A percentile compares a stretch with the other conserved stretches of the same genome.
phyloP scores from a whole-genome alignment of 2,329 filamentous ascomycete genomes.

The Tolypocladium inflatum region DNA sequence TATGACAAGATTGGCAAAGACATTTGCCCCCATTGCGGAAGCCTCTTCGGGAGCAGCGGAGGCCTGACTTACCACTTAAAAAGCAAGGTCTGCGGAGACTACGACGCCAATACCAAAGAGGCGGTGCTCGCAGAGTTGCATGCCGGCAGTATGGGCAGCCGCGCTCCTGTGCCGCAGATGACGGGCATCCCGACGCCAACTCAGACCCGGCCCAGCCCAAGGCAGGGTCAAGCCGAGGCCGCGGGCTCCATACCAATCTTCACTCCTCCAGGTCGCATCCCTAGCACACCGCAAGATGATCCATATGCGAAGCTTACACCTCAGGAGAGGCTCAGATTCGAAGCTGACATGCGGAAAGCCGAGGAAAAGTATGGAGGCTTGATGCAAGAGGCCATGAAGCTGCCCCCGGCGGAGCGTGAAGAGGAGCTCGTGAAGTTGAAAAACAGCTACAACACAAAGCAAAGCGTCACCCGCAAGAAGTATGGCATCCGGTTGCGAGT shows the following conservation, averaged over 20 bases:
- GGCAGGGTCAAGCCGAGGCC: background rate
- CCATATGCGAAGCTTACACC: conserved; percentile 35
- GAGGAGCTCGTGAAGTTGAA: conserved; percentile 31
- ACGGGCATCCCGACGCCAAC: background rate
- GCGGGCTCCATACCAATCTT: background rate
- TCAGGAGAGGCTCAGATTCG: conserved; percentile 13
- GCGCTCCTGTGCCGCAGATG: background rate
- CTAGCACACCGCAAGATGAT: conserved; percentile 16
- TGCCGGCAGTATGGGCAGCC: background rate
- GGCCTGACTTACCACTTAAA: conserved; percentile 35
- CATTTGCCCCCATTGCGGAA: conserved; percentile 35
- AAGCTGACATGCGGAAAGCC: conserved; percentile 16
- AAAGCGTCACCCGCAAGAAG: conserved; percentile 47
- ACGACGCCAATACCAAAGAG: conserved; percentile 11
- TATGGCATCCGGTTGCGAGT: conserved; percentile 46
- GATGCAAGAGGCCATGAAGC: conserved; percentile 30
- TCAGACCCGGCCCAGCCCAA: background rate
- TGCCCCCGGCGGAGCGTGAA: conserved; percentile 23
- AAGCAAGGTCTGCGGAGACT: conserved; percentile 36
- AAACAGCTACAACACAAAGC: conserved; percentile 45
- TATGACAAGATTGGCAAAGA: conserved; percentile 16
- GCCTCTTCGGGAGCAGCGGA: conserved; percentile 28
- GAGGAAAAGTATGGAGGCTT: conserved; percentile 27
- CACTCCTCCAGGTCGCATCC: background rate
- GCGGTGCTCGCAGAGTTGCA: background rate